A percentile compares a stretch with the other conserved stretches of the same genome.
Conservation (phyloP, 1,284 basidiomycete genomes). For the Mycena citricolor region DNA sequence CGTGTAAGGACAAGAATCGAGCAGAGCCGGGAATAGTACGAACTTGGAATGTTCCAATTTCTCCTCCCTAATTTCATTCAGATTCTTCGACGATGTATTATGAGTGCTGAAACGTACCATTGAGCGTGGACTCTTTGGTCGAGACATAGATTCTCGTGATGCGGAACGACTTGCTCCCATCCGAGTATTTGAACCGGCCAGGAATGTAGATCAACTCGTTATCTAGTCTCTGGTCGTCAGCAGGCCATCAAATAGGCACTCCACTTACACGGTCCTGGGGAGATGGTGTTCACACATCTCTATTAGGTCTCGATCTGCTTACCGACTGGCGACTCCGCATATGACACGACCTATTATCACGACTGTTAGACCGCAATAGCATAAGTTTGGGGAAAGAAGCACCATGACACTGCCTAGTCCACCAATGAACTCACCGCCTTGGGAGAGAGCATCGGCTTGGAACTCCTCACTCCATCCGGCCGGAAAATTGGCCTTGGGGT, state of each 20-base stretch:
- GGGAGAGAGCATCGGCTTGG: slow-evolving; percentile 28
- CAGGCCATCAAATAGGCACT: too few species aligned
- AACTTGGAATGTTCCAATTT: slow-evolving; percentile 36
- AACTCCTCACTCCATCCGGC: slow-evolving; percentile 29
- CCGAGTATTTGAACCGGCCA: slow-evolving; percentile 31
- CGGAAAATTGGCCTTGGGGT: slow-evolving; percentile 28
- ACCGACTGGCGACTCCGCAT: slow-evolving; percentile 32
- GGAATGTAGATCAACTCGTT: slow-evolving; percentile 32
- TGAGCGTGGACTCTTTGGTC: slow-evolving; percentile 26
- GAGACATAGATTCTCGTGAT: slow-evolving; percentile 34
- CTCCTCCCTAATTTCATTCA: slow-evolving; percentile 26
- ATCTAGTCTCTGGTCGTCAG: slow-evolving; percentile 20
- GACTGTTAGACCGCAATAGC: too few species aligned
- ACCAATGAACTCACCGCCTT: slow-evolving; percentile 32
- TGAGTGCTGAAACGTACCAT: slow-evolving; percentile 23
- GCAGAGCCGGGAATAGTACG: too few species aligned
- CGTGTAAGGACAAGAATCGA: not conserved
- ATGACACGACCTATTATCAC: slow-evolving; percentile 28
- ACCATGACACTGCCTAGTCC: slow-evolving; percentile 29
- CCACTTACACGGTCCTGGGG: too few species aligned
- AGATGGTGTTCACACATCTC: too few species aligned
- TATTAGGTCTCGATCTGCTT: too few species aligned
- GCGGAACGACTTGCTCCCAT: slow-evolving; percentile 26
- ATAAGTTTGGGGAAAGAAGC: slow-evolving; percentile 3
- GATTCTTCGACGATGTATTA: not conserved